Conservation (phyloP, 441 rosid species). For the Euphorbia corollata region DNA sequence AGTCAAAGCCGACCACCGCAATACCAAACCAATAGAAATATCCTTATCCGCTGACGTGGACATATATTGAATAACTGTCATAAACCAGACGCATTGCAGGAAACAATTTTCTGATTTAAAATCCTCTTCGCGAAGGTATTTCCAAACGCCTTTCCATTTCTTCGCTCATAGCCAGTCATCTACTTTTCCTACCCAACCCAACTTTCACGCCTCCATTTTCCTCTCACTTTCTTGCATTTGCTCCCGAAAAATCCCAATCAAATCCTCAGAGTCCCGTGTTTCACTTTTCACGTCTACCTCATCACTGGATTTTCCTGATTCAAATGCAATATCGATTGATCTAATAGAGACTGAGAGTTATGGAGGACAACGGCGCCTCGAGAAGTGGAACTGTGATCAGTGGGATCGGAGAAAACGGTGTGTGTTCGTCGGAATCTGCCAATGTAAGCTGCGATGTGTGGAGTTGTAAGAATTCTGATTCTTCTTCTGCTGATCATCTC, state of each 20-base stretch:
- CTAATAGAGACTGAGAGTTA: neutral
- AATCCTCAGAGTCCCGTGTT: neutral
- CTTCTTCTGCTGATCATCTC: conserved; percentile 84
- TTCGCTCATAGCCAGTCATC: conserved; percentile 20
- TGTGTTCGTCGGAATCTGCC: conserved; percentile 56
- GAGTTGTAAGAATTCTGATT: conserved; percentile 56
- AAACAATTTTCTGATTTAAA: neutral
- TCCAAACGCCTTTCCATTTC: conserved; percentile 7
- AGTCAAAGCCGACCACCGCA: too few relatives aligned
- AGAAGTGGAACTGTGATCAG: conserved; percentile 23
- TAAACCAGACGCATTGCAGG: neutral
- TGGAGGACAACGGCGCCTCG: conserved; percentile 47
- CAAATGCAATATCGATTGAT: conserved; percentile 23
- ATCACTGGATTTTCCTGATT: neutral
- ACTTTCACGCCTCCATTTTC: conserved; percentile 8
- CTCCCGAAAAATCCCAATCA: conserved; percentile 13
- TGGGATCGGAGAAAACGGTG: conserved; percentile 30
- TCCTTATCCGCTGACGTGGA: conserved; percentile 13
- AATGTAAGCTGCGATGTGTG: conserved; percentile 67
- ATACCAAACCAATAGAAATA: neutral
- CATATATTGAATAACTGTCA: neutral
- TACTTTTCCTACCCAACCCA: conserved; percentile 13
- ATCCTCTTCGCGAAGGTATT: neutral
- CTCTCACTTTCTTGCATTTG: conserved; percentile 5
- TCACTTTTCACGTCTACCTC: neutral